Conservation (phyloP, 352 stramenopile genomes). For the Phytophthora foliorum region DNA sequence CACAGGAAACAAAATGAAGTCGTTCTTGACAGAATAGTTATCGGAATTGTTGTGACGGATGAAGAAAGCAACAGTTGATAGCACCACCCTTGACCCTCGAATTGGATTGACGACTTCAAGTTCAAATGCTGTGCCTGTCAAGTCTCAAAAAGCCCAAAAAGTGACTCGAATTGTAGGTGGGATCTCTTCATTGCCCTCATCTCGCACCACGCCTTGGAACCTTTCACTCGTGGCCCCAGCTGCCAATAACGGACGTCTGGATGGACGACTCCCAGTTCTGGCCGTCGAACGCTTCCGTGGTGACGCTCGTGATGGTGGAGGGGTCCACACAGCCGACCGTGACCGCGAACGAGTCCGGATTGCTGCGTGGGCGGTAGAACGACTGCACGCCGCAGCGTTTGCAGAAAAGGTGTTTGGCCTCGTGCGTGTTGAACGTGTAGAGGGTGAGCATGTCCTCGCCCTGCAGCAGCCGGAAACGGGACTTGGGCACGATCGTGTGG, state of each 20-base stretch:
- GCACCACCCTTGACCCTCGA: too few species aligned
- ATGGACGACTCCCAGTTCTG: constrained; percentile 71
- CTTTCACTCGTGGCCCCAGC: background rate
- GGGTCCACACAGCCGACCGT: constrained; percentile 78
- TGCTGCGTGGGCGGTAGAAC: constrained; percentile 88
- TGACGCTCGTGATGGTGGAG: constrained; percentile 59
- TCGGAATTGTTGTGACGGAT: too few species aligned
- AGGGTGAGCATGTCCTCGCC: constrained; percentile 61
- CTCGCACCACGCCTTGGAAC: background rate
- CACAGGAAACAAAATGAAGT: background rate
- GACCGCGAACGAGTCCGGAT: constrained; percentile 81
- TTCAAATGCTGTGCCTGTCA: too few species aligned
- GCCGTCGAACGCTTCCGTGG: constrained; percentile 74
- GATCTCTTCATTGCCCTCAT: background rate
- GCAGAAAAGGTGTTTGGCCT: constrained; percentile 87
- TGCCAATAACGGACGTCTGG: constrained; percentile 18
- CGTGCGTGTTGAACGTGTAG: constrained; percentile 89
- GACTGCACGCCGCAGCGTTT: constrained; percentile 76
- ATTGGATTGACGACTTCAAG: too few species aligned
- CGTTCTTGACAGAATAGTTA: background rate
- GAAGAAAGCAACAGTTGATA: too few species aligned
- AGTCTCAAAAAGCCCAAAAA: background rate
- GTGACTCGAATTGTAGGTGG: background rate
- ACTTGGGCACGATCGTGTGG: constrained; percentile 71
- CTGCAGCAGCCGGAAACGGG: constrained; percentile 62